A percentile compares a stretch with the other conserved stretches of the same genome.
Evolutionary conservation across 805 yeast species (phyloP).

Genomic region (Cyberlindnera samutprakarnensis): DNA sequence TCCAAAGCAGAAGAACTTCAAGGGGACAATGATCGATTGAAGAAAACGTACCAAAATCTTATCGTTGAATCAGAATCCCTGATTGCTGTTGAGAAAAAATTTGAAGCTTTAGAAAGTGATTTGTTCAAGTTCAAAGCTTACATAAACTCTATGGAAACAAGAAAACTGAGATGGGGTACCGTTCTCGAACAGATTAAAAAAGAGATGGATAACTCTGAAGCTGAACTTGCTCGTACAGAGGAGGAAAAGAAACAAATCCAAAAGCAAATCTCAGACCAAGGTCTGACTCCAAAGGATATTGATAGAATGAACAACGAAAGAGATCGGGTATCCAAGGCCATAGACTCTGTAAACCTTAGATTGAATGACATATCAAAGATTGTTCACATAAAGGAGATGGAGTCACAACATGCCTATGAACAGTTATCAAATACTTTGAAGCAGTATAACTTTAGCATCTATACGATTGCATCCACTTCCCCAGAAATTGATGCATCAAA

Average conservation of each 20-base stretch:
- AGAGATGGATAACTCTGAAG: slow-evolving; percentile 42
- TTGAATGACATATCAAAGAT: slow-evolving; percentile 39
- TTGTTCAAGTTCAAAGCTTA: slow-evolving; percentile 64
- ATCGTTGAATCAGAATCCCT: slow-evolving; percentile 38
- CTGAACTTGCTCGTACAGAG: slow-evolving; percentile 34
- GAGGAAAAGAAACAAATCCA: slow-evolving; percentile 35
- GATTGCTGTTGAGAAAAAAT: slow-evolving; percentile 46
- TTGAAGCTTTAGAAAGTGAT: slow-evolving; percentile 63
- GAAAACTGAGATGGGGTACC: slow-evolving; percentile 57
- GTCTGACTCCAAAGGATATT: slow-evolving; percentile 54
- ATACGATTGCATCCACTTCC: slow-evolving; percentile 35
- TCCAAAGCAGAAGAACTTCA: slow-evolving; percentile 36
- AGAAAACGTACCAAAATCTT: slow-evolving; percentile 32
- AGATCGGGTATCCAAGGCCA: slow-evolving; percentile 45
- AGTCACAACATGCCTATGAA: slow-evolving; percentile 41
- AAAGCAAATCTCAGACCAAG: slow-evolving; percentile 40
- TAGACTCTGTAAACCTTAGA: slow-evolving; percentile 39
- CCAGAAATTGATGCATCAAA: slow-evolving; percentile 20
- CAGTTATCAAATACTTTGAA: slow-evolving; percentile 44
- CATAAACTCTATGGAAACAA: slow-evolving; percentile 55
- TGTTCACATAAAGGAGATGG: slow-evolving; percentile 41
- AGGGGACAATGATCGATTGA: slow-evolving; percentile 32
- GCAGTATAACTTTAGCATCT: slow-evolving; percentile 48
- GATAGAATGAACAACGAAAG: slow-evolving; percentile 57
- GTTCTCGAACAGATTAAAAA: slow-evolving; percentile 47